phyloP scores from a whole-genome alignment of 1,284 basidiomycete species.

The Puccinia hordei region DNA sequence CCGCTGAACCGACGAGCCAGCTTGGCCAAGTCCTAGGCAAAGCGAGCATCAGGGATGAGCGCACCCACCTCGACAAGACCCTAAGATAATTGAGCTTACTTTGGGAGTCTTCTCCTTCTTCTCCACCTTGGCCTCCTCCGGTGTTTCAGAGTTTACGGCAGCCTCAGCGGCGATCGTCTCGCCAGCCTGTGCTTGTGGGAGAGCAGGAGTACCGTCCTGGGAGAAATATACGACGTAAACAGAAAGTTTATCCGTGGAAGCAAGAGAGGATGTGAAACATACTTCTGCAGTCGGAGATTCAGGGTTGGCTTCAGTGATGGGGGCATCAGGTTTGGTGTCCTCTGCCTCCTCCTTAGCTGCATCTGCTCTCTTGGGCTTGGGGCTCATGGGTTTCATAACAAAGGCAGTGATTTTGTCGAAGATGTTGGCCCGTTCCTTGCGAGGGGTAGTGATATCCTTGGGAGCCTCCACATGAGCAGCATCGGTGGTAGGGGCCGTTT shows the following conservation, averaged over 20 bases:
- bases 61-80: too few relatives aligned
- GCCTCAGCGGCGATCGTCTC: not conserved
- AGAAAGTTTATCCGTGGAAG: not conserved
- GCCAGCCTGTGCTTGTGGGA: not conserved
- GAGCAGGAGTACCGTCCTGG: not conserved
- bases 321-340: constrained; percentile 4
- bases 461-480: not conserved
- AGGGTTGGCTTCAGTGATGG: not conserved
- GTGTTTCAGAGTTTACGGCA: not conserved
- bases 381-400: constrained; percentile 50
- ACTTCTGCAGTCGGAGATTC: constrained; percentile 21
- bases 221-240: not conserved
- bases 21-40: constrained; percentile 45
- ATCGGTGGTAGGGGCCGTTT: too few relatives aligned
- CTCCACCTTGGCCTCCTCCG: constrained; percentile 23
- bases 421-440: constrained; percentile 47
- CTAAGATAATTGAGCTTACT: constrained; percentile 5
- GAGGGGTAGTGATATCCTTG: constrained; percentile 40
- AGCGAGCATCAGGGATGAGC: not conserved
- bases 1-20: constrained; percentile 49
- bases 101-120: constrained; percentile 49
- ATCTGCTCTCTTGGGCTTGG: constrained; percentile 38
- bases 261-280: not conserved
- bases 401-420: constrained; percentile 48
- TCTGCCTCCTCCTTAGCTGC: not conserved